Evolutionary conservation across 208 protist genomes (phyloP).

Genomic region (Vickermania ingenoplastis): DNA sequence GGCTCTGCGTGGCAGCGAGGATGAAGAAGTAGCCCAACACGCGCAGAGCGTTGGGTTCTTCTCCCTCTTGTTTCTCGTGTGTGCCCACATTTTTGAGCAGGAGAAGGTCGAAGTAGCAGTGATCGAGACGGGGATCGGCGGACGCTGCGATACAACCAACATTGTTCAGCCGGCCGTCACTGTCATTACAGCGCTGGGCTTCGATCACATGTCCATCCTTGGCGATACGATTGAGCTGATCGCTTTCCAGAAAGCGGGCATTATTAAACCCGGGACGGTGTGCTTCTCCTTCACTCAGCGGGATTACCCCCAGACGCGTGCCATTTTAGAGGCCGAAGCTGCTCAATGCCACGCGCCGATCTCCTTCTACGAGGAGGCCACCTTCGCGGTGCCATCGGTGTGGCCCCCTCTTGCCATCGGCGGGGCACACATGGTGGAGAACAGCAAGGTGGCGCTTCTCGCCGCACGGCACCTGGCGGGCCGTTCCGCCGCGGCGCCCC

Average conservation of each 20-base stretch:
- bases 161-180: constrained; percentile 73
- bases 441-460: constrained; percentile 78
- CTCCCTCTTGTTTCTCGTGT: constrained; percentile 80
- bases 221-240: constrained; percentile 91
- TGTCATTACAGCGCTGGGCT: constrained; percentile 87
- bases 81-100: constrained; percentile 59
- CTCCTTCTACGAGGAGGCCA: constrained; percentile 41
- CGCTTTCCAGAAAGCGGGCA: constrained; percentile 90
- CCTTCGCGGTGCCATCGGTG: constrained; percentile 40
- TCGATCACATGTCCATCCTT: constrained; percentile 91
- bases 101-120: constrained; percentile 87
- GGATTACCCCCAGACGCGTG: constrained; percentile 51
- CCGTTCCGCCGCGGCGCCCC: constrained; percentile 40
- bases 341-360: constrained; percentile 30
- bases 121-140: constrained; percentile 93
- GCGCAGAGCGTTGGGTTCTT: constrained; percentile 50
- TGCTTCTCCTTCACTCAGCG: constrained; percentile 65
- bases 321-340: constrained; percentile 44
- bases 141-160: constrained; percentile 90
- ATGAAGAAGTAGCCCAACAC: constrained; percentile 27
- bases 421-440: constrained; percentile 57
- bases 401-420: constrained; percentile 75
- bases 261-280: constrained; percentile 79
- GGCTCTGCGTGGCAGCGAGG: constrained; percentile 41
- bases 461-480: constrained; percentile 48